A percentile compares a stretch with the other conserved stretches of the same genome.
Evolutionary conservation across 2,329 filamentous ascomycete species (phyloP).

Genomic region (Pyrenophora teres): DNA sequence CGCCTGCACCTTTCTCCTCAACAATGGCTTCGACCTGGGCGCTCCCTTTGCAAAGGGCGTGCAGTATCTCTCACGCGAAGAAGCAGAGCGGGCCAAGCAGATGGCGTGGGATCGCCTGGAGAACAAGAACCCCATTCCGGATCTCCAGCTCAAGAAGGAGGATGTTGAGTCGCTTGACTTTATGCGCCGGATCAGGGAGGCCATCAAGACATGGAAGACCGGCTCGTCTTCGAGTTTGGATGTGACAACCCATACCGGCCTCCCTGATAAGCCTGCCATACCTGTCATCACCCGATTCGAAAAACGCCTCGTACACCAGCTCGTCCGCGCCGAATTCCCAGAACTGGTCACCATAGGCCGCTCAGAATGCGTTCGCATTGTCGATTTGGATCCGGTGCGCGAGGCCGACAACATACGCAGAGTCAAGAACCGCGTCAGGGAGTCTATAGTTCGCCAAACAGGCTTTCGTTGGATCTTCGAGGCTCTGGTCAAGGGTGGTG

Average conservation of each 20-base stretch:
- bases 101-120: constrained; percentile 52
- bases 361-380: constrained; percentile 51
- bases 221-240: constrained; percentile 22
- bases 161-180: constrained; percentile 60
- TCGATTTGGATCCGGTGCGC: constrained; percentile 49
- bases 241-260: constrained; percentile 39
- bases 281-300: constrained; percentile 56
- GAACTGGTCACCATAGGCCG: constrained; percentile 51
- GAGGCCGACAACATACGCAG: constrained; percentile 49
- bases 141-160: constrained; percentile 58
- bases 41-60: constrained; percentile 62
- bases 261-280: constrained; percentile 16
- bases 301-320: constrained; percentile 67
- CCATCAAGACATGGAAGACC: constrained; percentile 55
- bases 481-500: constrained; percentile 48
- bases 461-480: constrained; percentile 58
- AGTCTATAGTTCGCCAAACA: constrained; percentile 51
- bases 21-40: constrained; percentile 63
- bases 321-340: constrained; percentile 66
- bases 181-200: constrained; percentile 51
- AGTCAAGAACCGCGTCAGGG: constrained; percentile 47
- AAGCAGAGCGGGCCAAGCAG: constrained; percentile 56
- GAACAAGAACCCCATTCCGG: constrained; percentile 40
- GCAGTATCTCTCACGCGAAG: constrained; percentile 65
- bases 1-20: constrained; percentile 65